A percentile compares a stretch with the other conserved stretches of the same genome.
Conservation (phyloP, 129 eudicot species). For the Pulicaria dysenterica region DNA sequence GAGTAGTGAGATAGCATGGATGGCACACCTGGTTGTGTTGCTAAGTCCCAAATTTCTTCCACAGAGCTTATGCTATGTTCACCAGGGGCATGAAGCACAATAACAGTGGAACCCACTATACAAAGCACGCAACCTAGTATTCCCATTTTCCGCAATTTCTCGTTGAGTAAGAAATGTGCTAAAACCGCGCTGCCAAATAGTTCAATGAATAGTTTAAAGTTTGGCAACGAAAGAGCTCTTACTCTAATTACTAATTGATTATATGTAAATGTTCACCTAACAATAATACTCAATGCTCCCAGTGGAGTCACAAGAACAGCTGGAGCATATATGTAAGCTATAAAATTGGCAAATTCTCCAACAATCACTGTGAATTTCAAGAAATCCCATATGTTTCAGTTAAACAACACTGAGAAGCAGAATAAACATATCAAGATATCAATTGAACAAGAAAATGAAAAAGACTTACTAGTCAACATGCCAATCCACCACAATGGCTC, state of each 20-base stretch:
- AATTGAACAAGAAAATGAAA: not conserved
- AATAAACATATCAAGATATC: not conserved
- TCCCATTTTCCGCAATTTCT: constrained; percentile 72
- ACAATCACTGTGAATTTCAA: constrained; percentile 61
- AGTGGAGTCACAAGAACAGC: constrained; percentile 95
- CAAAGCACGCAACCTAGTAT: constrained; percentile 80
- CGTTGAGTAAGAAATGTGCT: constrained; percentile 81
- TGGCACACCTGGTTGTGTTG: constrained; percentile 76
- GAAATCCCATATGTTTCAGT: not conserved
- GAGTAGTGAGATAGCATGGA: constrained; percentile 23
- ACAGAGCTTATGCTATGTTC: constrained; percentile 74
- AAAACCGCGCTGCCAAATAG: constrained; percentile 67
- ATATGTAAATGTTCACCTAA: constrained; percentile 52
- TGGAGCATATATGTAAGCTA: constrained; percentile 91
- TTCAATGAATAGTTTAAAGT: constrained; percentile 3
- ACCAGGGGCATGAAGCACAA: constrained; percentile 92
- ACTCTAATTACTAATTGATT: constrained; percentile 4
- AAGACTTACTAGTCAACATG: constrained; percentile 83
- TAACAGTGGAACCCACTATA: constrained; percentile 75
- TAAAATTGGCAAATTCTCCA: constrained; percentile 90
- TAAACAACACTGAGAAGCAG: not conserved
- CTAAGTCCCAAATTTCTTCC: constrained; percentile 85
- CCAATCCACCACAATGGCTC: constrained; percentile 98
- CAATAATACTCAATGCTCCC: constrained; percentile 90
- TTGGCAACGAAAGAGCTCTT: not conserved